A percentile compares a stretch with the other conserved stretches of the same genome.
Conservation (phyloP, 257 asterid species). For the Petrea volubilis region DNA sequence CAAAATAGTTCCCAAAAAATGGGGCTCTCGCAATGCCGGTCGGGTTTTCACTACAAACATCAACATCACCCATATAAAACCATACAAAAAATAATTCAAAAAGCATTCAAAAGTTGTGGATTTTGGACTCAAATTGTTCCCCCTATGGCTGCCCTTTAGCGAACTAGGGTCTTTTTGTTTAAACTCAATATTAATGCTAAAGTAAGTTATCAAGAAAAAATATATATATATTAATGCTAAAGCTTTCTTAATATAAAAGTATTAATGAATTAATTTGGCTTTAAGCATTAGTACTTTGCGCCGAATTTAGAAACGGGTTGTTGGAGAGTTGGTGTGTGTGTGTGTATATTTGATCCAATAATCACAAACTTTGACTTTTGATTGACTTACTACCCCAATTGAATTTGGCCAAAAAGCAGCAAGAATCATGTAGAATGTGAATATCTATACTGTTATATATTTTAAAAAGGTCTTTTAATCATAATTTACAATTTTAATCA, state of each 20-base stretch:
- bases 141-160: constrained; percentile 36
- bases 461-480: too few species aligned
- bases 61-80: constrained; percentile 35
- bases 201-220: too few species aligned
- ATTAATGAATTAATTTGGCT: not conserved
- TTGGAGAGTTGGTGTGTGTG: too few species aligned
- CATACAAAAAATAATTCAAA: constrained; percentile 19
- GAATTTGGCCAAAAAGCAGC: too few species aligned
- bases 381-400: too few species aligned
- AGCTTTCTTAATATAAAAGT: not conserved
- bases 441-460: too few species aligned
- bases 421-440: too few species aligned
- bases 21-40: constrained; percentile 23
- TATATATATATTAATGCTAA: not conserved
- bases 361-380: too few species aligned
- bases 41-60: constrained; percentile 38
- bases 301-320: not conserved
- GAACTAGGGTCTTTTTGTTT: constrained; percentile 28
- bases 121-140: constrained; percentile 24
- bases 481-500: too few species aligned
- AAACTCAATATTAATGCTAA: not conserved
- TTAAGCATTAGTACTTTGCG: not conserved
- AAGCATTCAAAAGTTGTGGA: constrained; percentile 29
- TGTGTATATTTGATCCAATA: too few species aligned
- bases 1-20: constrained; percentile 28